phyloP scores from a whole-genome alignment of 1,284 basidiomycete species.

The Erythrobasidium hasegawianum region DNA sequence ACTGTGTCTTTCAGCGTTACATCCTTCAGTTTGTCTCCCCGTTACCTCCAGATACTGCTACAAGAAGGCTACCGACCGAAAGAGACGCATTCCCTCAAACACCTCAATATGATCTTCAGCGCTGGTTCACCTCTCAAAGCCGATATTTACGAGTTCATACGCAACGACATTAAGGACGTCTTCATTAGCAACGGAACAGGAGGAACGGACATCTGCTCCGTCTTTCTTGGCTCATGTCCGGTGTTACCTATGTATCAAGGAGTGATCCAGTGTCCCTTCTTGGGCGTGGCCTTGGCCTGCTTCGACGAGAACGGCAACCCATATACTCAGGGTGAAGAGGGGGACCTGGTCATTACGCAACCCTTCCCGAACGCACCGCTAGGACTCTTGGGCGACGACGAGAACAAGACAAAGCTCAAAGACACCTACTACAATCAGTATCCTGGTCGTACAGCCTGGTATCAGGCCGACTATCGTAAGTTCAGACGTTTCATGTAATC shows the following conservation, averaged over 20 bases:
- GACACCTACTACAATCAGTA: conserved; percentile 70
- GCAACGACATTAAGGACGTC: conserved; percentile 63
- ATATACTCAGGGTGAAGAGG: conserved; percentile 49
- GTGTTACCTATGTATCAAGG: conserved; percentile 73
- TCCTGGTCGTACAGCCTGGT: conserved; percentile 63
- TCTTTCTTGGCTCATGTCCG: conserved; percentile 23
- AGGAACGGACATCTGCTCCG: conserved; percentile 44
- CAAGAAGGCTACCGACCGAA: conserved; percentile 53
- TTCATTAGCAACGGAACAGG: conserved; percentile 77
- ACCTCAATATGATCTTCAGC: conserved; percentile 69
- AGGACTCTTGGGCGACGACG: conserved; percentile 68
- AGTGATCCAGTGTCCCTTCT: conserved; percentile 77
- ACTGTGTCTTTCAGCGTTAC: too few relatives aligned
- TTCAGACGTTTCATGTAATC: too few relatives aligned
- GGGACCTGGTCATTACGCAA: conserved; percentile 63
- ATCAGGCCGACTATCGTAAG: conserved; percentile 58
- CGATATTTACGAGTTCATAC: conserved; percentile 70
- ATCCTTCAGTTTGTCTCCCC: conserved; percentile 64
- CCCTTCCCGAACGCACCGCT: conserved; percentile 82
- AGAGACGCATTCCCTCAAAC: conserved; percentile 61
- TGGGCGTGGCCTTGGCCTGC: conserved; percentile 59
- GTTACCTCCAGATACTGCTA: conserved; percentile 38
- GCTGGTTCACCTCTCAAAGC: conserved; percentile 78
- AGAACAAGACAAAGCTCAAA: conserved; percentile 58
- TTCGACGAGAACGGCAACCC: conserved; percentile 55